Evolutionary conservation across 345 rosid species (phyloP).

Genomic region (Lepidium didymum): DNA sequence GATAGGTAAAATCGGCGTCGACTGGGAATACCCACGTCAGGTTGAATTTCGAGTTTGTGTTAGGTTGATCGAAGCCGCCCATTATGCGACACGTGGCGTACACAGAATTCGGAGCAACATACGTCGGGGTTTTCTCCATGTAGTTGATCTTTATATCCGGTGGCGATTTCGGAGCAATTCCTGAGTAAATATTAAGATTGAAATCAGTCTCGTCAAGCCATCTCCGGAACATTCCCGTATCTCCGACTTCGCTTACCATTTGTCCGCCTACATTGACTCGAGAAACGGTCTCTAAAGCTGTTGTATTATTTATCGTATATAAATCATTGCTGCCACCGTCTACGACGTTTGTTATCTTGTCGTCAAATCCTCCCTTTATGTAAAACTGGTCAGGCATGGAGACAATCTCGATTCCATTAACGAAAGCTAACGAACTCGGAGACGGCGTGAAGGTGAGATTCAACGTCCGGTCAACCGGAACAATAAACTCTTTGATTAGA

Average conservation of each 20-base stretch:
- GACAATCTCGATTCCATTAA: slow-evolving; percentile 33
- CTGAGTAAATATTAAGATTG: neutral
- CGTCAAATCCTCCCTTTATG: slow-evolving; percentile 12
- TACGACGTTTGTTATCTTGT: neutral
- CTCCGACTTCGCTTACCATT: fast-evolving
- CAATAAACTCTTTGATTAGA: slow-evolving; percentile 14
- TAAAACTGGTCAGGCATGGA: slow-evolving; percentile 27
- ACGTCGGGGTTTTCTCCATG: neutral
- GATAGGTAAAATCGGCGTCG: slow-evolving; percentile 21
- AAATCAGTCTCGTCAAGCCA: slow-evolving; percentile 9
- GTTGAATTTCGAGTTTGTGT: neutral
- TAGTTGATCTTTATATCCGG: neutral
- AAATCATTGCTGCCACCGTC: neutral
- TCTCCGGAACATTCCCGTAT: slow-evolving; percentile 31
- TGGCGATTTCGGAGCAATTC: fast-evolving
- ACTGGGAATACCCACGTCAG: slow-evolving; percentile 32
- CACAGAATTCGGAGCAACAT: slow-evolving; percentile 20
- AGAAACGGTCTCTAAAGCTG: slow-evolving; percentile 29
- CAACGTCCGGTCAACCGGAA: slow-evolving; percentile 8
- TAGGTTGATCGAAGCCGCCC: neutral
- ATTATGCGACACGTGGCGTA: neutral
- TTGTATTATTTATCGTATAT: neutral
- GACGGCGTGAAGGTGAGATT: slow-evolving; percentile 34
- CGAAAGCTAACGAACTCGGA: slow-evolving; percentile 17
- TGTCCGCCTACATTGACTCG: slow-evolving; percentile 29